Evolutionary conservation across 257 asterid genomes (phyloP).

Genomic region (Parsonsia alboflavescens): DNA sequence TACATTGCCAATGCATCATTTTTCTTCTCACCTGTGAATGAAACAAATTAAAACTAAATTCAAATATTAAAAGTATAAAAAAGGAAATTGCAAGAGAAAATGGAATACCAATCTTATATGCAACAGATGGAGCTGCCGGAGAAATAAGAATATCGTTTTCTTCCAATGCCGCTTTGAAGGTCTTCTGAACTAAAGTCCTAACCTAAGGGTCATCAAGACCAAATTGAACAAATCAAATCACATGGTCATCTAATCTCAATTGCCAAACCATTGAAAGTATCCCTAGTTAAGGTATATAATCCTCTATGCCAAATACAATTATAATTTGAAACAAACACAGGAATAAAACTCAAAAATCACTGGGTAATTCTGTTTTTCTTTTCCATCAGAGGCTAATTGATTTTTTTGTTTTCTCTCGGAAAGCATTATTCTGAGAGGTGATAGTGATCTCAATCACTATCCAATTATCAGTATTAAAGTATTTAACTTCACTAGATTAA

Average conservation of each 20-base stretch:
- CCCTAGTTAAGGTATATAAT: background rate
- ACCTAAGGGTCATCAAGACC: constrained; percentile 44
- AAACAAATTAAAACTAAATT: constrained; percentile 14
- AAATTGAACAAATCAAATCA: background rate
- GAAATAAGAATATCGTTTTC: constrained; percentile 82
- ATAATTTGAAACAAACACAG: background rate
- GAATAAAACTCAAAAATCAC: background rate
- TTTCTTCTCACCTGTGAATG: constrained; percentile 90
- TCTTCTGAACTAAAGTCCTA: constrained; percentile 67
- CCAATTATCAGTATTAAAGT: background rate
- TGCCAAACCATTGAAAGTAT: background rate
- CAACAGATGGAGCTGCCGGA: constrained; percentile 95
- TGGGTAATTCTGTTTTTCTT: background rate
- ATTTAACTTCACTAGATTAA: background rate
- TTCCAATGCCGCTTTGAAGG: constrained; percentile 76
- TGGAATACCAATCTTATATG: constrained; percentile 68
- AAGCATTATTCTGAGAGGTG: no score
- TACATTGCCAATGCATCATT: constrained; percentile 97
- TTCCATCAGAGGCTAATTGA: background rate
- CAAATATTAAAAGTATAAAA: background rate
- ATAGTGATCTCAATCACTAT: background rate
- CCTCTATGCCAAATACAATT: background rate
- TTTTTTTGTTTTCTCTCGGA: background rate
- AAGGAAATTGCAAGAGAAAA: constrained; percentile 8
- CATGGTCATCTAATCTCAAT: background rate